Percentiles rank a stretch among this genome's conserved stretches.
Evolutionary conservation across 2,329 filamentous ascomycete species (phyloP).

Genomic region (Aspergillus alliaceus): DNA sequence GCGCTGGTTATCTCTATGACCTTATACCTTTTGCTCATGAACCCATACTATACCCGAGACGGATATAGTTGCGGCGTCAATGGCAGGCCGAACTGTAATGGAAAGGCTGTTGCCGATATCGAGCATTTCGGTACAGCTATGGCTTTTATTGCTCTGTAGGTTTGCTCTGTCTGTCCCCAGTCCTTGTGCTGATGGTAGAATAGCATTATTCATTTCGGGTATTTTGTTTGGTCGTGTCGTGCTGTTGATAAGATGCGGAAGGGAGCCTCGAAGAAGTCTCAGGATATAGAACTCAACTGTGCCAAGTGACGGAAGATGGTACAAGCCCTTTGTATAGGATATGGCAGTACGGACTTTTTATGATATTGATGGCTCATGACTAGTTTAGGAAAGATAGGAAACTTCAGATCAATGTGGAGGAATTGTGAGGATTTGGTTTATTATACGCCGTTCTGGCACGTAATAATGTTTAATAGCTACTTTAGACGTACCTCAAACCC

Average conservation of each 20-base stretch:
- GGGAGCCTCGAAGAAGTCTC: neutral
- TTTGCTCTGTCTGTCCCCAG: neutral
- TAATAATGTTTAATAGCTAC: neutral
- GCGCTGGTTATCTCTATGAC: neutral
- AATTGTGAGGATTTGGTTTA: neutral
- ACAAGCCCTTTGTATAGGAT: neutral
- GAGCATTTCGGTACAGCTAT: conserved; percentile 11
- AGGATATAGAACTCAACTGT: neutral
- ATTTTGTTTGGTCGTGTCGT: conserved; percentile 9
- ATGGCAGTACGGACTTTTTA: neutral
- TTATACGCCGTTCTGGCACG: neutral
- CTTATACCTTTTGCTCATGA: neutral
- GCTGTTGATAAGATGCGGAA: conserved; percentile 8
- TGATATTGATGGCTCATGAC: neutral
- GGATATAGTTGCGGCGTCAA: conserved; percentile 3
- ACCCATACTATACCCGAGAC: conserved; percentile 2
- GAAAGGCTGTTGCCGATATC: conserved; percentile 4
- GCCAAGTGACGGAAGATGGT: neutral
- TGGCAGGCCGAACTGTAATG: neutral
- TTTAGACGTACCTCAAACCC: neutral
- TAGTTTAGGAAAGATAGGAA: neutral
- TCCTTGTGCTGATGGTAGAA: neutral
- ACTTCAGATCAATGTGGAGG: neutral
- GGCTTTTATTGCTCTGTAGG: conserved; percentile 9
- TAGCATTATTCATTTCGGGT: conserved; percentile 11